Evolutionary conservation across 163 green algal species (phyloP).

Genomic region (Chloromonas sp.): DNA sequence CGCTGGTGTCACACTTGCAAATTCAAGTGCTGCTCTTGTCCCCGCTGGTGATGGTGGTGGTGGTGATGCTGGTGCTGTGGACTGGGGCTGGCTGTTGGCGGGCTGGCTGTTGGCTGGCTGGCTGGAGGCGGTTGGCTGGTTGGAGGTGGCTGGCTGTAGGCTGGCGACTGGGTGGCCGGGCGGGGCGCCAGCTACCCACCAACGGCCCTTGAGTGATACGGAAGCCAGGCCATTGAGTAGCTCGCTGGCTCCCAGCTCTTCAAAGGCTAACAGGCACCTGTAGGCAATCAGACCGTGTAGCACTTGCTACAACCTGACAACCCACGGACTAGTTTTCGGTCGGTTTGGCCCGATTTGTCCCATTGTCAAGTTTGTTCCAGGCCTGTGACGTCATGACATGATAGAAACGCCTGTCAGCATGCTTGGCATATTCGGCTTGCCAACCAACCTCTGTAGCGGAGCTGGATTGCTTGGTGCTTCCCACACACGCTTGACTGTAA

Average conservation of each 20-base stretch:
- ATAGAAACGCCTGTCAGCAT: not conserved
- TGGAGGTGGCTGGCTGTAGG: too few species aligned
- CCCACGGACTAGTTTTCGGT: too few species aligned
- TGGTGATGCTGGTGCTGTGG: not conserved
- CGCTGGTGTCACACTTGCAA: too few species aligned
- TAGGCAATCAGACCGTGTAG: not conserved
- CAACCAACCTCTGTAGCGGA: not conserved
- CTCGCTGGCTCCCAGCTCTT: not conserved
- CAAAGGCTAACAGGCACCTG: not conserved
- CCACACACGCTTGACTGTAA: not conserved
- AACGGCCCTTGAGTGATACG: not conserved
- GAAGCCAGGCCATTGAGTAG: not conserved
- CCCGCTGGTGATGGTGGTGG: not conserved
- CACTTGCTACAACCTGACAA: too few species aligned
- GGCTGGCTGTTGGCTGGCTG: too few species aligned
- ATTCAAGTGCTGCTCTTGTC: too few species aligned
- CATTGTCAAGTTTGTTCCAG: too few species aligned
- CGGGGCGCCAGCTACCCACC: not conserved
- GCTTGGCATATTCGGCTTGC: too few species aligned
- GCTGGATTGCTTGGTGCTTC: not conserved
- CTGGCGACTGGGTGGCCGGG: not conserved
- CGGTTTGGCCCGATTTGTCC: too few species aligned
- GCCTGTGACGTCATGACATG: not conserved
- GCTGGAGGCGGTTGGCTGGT: too few species aligned
- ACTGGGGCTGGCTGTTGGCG: not conserved